phyloP scores from a whole-genome alignment of 306 rosid genomes.

The Vicia sativa region DNA sequence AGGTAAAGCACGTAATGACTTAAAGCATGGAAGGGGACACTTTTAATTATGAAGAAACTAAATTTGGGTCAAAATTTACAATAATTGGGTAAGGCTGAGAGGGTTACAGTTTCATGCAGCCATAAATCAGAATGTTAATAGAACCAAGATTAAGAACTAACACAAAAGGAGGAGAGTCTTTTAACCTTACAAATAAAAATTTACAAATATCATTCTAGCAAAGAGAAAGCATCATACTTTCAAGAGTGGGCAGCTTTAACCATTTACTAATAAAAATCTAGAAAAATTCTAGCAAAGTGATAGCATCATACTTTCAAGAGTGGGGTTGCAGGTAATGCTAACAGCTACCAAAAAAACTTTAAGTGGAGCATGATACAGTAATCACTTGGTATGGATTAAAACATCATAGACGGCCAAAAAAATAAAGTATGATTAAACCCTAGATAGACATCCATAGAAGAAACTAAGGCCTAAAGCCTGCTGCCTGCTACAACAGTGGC shows the following conservation, averaged over 20 bases:
- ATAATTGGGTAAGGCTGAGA: slow-evolving; percentile 18
- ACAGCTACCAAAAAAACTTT: not conserved
- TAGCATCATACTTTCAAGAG: not conserved
- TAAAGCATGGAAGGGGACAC: not conserved
- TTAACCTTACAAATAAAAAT: too few species aligned
- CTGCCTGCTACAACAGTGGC: slow-evolving; percentile 23
- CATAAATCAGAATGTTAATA: slow-evolving; percentile 9
- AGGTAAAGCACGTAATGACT: not conserved
- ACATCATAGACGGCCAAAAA: slow-evolving; percentile 6
- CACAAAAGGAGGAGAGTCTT: too few species aligned
- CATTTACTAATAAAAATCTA: not conserved
- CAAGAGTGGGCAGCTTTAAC: too few species aligned
- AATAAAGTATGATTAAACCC: not conserved
- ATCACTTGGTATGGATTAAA: not conserved
- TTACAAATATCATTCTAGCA: slow-evolving; percentile 11
- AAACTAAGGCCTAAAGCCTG: slow-evolving; percentile 27
- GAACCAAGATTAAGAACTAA: not conserved
- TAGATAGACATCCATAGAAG: slow-evolving; percentile 10
- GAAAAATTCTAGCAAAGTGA: slow-evolving; percentile 21
- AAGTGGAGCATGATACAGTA: not conserved
- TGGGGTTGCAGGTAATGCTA: too few species aligned
- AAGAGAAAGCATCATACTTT: slow-evolving; percentile 10
- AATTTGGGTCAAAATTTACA: not conserved
- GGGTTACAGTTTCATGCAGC: slow-evolving; percentile 13
- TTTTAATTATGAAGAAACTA: slow-evolving; percentile 4